Evolutionary conservation across 2,329 filamentous ascomycete species (phyloP), one percentile per base, ranked within the genome.

Genomic region (Pseudogymnoascus verrucosus): DNA sequence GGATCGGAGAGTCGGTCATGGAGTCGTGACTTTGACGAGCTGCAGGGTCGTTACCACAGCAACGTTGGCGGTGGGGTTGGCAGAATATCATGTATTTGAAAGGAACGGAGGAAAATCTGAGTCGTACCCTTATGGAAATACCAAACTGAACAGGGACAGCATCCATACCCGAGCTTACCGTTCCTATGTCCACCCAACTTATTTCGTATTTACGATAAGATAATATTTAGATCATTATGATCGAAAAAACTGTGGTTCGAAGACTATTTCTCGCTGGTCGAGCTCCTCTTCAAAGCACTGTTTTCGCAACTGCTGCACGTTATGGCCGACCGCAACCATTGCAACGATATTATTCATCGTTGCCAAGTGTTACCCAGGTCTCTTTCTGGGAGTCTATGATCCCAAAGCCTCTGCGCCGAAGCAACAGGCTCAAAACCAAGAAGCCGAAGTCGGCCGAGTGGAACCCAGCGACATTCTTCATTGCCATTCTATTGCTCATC

Each of bases 381-480:
- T 72, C 71, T 11, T 86, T 91, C 74, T 92, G 89, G 89, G 83
- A 80, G 69, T 83, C 82, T 8, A 76, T 92, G 65, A 76, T 92
- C 60, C 89, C 89, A 1, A 90, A 88, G 69, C 82, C 84, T n/a
- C 71, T 87, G 54, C 83, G 85, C n/a, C 70, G 72, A 66, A 75
- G 73, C 60, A 68, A 79, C 69, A 61, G 73, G 69, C 14, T 70
- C 66, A 51, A 63, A 40, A 67, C 69, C 44, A 77, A 77, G 70
- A 75, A 77, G 36, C 70, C 74, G 23, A 83, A 81, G 67, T 77
- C 82, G 14, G 88, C 84, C 71, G 84, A 86, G 69, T 90, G 88
- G 87, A 93, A 93, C 69, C 89, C 90, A 2, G 89, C 89, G 19
- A 92, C 88, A 0, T 93, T 91, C 71, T 95, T 88, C 74, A 90